Evolutionary conservation across 2,329 filamentous ascomycete species (phyloP).

Genomic region (Zymoseptoria pseudotritici): DNA sequence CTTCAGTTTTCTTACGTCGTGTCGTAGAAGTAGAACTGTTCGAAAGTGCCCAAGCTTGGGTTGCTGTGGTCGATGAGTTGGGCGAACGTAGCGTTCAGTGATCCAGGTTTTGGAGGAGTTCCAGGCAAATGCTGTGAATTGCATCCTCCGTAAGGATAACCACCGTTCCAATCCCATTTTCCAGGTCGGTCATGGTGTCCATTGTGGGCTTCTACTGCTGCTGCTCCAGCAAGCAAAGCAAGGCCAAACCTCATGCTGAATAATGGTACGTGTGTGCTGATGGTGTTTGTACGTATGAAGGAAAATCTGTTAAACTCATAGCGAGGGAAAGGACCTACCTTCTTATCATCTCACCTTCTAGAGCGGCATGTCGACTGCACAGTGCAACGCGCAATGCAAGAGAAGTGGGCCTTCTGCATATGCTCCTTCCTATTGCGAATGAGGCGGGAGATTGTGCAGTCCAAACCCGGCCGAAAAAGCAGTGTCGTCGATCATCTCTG

Average conservation of each 20-base stretch:
- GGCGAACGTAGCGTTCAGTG: constrained; percentile 36
- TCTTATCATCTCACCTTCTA: not conserved
- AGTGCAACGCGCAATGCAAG: not conserved
- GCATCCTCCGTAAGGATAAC: constrained; percentile 6
- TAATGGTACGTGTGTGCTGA: not conserved
- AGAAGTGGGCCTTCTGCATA: not conserved
- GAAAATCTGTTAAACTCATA: not conserved
- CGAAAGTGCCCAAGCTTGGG: constrained; percentile 49
- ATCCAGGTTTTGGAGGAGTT: constrained; percentile 1
- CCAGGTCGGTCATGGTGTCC: not conserved
- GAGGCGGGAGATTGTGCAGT: not conserved
- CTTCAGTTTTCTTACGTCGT: too few species aligned
- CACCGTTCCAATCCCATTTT: constrained; percentile 11
- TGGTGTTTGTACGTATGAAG: not conserved
- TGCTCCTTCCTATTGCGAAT: not conserved
- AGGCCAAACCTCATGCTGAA: not conserved
- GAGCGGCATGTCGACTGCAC: not conserved
- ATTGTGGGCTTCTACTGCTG: not conserved
- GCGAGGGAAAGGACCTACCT: not conserved
- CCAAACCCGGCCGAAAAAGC: not conserved
- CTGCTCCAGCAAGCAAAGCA: not conserved
- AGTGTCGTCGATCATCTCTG: not conserved
- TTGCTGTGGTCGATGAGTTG: constrained; percentile 54
- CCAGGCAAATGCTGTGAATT: constrained; percentile 5
- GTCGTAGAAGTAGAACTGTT: constrained; percentile 49